These are phyloP conservation scores for Pleodorina starrii DNA, from an alignment of 139 green algal genomes.

Conservation along the genomic window DNA sequence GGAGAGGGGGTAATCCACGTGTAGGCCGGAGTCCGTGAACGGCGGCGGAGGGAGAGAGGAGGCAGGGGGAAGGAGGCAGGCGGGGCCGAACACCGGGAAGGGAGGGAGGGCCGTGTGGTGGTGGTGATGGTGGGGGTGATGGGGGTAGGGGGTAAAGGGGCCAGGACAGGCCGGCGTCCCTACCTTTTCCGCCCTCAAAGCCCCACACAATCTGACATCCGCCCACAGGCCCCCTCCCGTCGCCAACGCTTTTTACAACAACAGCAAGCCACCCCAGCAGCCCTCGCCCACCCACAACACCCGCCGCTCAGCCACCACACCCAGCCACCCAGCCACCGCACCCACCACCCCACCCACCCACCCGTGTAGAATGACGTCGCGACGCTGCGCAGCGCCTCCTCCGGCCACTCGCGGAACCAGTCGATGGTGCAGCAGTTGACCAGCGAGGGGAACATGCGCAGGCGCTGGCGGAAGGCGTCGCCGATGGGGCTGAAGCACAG, in stretches of 20 bases:
- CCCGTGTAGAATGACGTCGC: slow-evolving; percentile 71
- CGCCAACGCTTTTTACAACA: too few relatives aligned
- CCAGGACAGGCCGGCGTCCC: too few relatives aligned
- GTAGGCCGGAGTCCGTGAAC: too few relatives aligned
- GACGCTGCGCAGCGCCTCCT: slow-evolving; percentile 77
- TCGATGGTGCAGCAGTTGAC: slow-evolving; percentile 93
- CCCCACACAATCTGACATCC: too few relatives aligned
- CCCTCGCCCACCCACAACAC: too few relatives aligned
- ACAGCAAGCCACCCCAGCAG: too few relatives aligned
- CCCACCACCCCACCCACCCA: not conserved
- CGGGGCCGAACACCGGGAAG: not conserved
- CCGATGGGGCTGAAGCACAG: slow-evolving; percentile 87
- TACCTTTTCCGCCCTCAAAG: too few relatives aligned
- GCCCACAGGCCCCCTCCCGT: too few relatives aligned
- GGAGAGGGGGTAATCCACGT: not conserved
- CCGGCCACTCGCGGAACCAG: slow-evolving; percentile 89
- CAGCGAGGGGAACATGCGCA: slow-evolving; percentile 91
- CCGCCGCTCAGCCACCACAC: too few relatives aligned
- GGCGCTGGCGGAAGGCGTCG: slow-evolving; percentile 85
- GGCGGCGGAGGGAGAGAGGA: not conserved
- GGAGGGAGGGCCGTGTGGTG: not conserved
- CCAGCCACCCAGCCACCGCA: too few relatives aligned
- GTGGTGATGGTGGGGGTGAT: not conserved
- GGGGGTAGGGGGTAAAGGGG: too few relatives aligned
- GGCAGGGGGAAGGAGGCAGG: not conserved